phyloP scores from a whole-genome alignment of 2,329 filamentous ascomycete genomes.

The Triangularia verruculosa region DNA sequence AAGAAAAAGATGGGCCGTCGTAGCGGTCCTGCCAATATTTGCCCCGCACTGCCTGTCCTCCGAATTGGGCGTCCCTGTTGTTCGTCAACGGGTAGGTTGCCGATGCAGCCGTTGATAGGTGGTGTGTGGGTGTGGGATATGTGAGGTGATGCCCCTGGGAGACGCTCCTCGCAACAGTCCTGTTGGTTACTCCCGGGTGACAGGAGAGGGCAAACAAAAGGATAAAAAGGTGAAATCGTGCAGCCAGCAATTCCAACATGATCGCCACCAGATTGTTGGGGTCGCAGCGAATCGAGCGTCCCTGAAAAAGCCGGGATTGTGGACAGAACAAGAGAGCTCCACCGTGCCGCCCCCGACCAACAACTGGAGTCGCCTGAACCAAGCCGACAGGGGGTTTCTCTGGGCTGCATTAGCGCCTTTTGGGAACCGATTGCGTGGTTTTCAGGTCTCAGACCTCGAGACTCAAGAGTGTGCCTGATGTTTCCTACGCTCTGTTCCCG shows the following conservation, averaged over 20 bases:
- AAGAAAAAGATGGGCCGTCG: background rate
- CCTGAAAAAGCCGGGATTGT: background rate
- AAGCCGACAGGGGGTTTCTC: background rate
- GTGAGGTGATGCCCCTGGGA: background rate
- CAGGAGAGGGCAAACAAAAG: background rate
- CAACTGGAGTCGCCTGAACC: background rate
- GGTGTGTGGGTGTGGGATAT: background rate
- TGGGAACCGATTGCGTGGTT: constrained; percentile 21
- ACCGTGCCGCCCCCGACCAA: background rate
- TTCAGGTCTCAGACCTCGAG: background rate
- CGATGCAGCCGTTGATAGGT: background rate
- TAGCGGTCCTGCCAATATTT: background rate
- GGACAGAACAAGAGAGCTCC: background rate
- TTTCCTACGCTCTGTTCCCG: background rate
- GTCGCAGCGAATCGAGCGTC: background rate
- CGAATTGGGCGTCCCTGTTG: background rate
- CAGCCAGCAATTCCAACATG: background rate
- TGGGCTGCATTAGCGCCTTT: constrained; percentile 18
- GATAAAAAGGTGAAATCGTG: background rate
- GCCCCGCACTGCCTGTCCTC: background rate
- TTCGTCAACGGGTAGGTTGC: background rate
- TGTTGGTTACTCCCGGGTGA: background rate
- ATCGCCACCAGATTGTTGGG: background rate
- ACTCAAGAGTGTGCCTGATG: background rate
- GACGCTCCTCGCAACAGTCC: background rate